Conservation (phyloP, 768 basidiomycete species). For the Lentinula boryana region DNA sequence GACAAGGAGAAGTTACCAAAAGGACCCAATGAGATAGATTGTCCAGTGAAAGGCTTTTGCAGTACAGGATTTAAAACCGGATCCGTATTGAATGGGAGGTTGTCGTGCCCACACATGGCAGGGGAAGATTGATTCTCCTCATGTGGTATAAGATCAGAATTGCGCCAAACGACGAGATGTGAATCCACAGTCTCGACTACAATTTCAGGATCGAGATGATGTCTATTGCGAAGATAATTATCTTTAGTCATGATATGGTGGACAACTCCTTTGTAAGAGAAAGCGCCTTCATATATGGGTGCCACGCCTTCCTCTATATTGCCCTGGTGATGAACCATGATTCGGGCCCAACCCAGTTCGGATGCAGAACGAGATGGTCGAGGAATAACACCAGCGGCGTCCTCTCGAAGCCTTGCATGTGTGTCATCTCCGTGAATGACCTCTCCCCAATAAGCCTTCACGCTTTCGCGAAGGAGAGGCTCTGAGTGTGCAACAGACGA, state of each 20-base stretch:
- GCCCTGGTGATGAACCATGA: constrained; percentile 65
- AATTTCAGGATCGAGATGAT: constrained; percentile 48
- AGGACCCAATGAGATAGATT: constrained; percentile 29
- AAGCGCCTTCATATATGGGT: constrained; percentile 71
- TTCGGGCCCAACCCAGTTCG: constrained; percentile 71
- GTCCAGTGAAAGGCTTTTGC: constrained; percentile 19
- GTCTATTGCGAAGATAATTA: constrained; percentile 61
- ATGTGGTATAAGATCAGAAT: constrained; percentile 57
- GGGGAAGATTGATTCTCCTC: constrained; percentile 38
- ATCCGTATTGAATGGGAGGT: constrained; percentile 59
- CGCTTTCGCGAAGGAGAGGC: constrained; percentile 57
- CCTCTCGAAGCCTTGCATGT: constrained; percentile 51
- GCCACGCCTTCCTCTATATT: constrained; percentile 38
- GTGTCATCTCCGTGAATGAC: constrained; percentile 59
- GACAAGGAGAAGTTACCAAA: constrained; percentile 27
- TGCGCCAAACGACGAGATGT: constrained; percentile 67
- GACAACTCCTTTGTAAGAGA: constrained; percentile 58
- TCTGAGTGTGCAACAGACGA: constrained; percentile 45
- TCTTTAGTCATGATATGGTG: constrained; percentile 70
- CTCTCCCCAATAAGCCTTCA: constrained; percentile 70
- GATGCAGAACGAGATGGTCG: constrained; percentile 28
- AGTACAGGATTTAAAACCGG: constrained; percentile 47
- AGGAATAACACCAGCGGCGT: constrained; percentile 48
- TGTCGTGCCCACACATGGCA: constrained; percentile 66
- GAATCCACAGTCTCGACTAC: constrained; percentile 38